These are phyloP conservation scores for Xylaria cubensis DNA, from an alignment of 495 filamentous ascomycete genomes.

Conservation along the genomic window DNA sequence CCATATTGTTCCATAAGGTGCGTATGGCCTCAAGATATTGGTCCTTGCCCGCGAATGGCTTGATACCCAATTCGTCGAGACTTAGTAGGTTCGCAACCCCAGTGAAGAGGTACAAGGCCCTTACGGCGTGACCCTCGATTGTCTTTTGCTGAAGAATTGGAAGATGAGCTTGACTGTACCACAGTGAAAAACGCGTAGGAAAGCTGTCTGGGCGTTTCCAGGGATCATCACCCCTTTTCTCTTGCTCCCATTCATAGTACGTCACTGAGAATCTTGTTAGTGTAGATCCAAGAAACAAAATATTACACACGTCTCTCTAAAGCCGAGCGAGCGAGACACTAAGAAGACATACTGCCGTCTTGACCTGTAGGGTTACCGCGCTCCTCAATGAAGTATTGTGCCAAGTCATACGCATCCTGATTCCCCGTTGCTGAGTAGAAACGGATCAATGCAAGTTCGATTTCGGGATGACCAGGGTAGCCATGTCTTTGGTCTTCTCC, in stretches of 20 bases:
- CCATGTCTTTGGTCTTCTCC: slow-evolving; percentile 58
- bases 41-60: slow-evolving; percentile 36
- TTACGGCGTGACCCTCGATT: slow-evolving; percentile 66
- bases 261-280: slow-evolving; percentile 34
- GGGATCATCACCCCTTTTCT: slow-evolving; percentile 56
- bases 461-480: slow-evolving; percentile 67
- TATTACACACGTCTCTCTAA: background rate
- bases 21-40: slow-evolving; percentile 46
- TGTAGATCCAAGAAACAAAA: background rate
- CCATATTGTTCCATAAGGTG: slow-evolving; percentile 64
- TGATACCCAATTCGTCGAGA: slow-evolving; percentile 37
- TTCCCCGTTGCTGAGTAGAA: slow-evolving; percentile 57
- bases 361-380: slow-evolving; percentile 60
- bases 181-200: slow-evolving; percentile 45
- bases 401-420: slow-evolving; percentile 55
- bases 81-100: slow-evolving; percentile 49
- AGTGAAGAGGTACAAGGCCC: slow-evolving; percentile 61
- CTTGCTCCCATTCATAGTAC: slow-evolving; percentile 61
- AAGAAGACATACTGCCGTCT: slow-evolving; percentile 38
- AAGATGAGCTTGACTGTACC: slow-evolving; percentile 63
- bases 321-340: no score
- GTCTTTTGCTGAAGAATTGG: slow-evolving; percentile 62
- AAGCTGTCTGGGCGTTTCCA: slow-evolving; percentile 53
- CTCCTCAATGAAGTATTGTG: slow-evolving; percentile 63
- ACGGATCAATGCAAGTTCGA: slow-evolving; percentile 63